Evolutionary conservation across 108 stramenopile genomes (phyloP).

Genomic region (Schizochytrium sp.): DNA sequence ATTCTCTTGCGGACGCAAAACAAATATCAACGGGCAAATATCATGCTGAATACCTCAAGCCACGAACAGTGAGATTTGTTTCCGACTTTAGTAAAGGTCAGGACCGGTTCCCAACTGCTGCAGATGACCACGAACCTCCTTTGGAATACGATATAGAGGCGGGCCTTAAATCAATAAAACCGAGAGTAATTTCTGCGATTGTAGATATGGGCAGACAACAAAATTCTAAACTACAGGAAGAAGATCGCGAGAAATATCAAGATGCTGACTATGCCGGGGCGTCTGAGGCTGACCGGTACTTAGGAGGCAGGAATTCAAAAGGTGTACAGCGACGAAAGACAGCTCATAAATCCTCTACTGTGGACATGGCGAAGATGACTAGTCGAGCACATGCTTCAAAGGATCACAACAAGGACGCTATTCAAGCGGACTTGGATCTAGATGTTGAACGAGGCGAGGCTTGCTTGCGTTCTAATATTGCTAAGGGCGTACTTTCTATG

Average conservation of each 20-base stretch:
- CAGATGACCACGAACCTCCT: background rate
- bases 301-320: conserved; percentile 26
- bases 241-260: background rate
- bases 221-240: no score
- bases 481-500: background rate
- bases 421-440: background rate
- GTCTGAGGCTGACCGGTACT: background rate
- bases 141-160: conserved; percentile 6
- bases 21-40: background rate
- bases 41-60: background rate
- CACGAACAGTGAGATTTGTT: background rate
- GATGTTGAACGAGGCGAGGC: background rate
- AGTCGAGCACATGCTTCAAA: background rate
- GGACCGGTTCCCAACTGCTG: background rate
- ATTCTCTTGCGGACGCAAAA: no score
- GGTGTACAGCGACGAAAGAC: background rate
- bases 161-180: background rate
- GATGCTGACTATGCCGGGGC: background rate
- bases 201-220: conserved; percentile 28
- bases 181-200: background rate
- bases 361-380: conserved; percentile 18
- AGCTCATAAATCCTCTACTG: background rate
- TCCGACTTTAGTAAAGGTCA: background rate
- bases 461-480: background rate
- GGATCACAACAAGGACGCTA: background rate